Evolutionary conservation across 2,329 filamentous ascomycete genomes (phyloP).

Genomic region (Ascocoryne sarcoides): DNA sequence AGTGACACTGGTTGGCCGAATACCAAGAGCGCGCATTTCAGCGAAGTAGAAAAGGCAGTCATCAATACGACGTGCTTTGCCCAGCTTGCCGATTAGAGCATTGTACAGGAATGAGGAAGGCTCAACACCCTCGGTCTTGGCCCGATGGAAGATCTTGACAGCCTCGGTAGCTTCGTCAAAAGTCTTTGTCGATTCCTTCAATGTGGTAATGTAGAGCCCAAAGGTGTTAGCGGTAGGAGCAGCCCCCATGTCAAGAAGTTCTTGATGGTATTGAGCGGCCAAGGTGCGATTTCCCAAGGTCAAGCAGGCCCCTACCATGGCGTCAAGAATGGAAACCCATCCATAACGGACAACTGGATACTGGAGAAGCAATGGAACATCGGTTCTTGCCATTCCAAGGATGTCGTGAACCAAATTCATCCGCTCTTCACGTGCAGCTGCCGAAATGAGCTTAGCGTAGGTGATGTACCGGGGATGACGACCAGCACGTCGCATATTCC

Average conservation of each 20-base stretch:
- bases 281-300: slow-evolving; percentile 70
- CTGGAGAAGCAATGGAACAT: slow-evolving; percentile 76
- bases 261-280: slow-evolving; percentile 82
- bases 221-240: slow-evolving; percentile 96
- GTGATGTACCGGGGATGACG: slow-evolving; percentile 93
- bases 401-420: slow-evolving; percentile 79
- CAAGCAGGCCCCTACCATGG: slow-evolving; percentile 90
- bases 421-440: slow-evolving; percentile 77
- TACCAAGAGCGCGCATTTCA: slow-evolving; percentile 88
- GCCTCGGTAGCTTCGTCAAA: slow-evolving; percentile 97
- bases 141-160: slow-evolving; percentile 92
- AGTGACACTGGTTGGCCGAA: slow-evolving; percentile 93
- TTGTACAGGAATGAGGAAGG: slow-evolving; percentile 98
- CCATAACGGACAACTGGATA: slow-evolving; percentile 86
- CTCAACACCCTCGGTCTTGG: slow-evolving; percentile 87
- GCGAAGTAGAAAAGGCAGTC: slow-evolving; percentile 97
- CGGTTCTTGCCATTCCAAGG: slow-evolving; percentile 76
- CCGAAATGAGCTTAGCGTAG: slow-evolving; percentile 89
- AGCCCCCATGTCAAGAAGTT: slow-evolving; percentile 81
- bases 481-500: slow-evolving; percentile 86
- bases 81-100: slow-evolving; percentile 93
- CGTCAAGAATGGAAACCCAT: slow-evolving; percentile 92
- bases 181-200: slow-evolving; percentile 94
- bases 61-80: slow-evolving; percentile 94
- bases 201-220: slow-evolving; percentile 96